Base-by-base conservation (phyloP, 169 alveolate species). In the Theileria orientalis region DNA sequence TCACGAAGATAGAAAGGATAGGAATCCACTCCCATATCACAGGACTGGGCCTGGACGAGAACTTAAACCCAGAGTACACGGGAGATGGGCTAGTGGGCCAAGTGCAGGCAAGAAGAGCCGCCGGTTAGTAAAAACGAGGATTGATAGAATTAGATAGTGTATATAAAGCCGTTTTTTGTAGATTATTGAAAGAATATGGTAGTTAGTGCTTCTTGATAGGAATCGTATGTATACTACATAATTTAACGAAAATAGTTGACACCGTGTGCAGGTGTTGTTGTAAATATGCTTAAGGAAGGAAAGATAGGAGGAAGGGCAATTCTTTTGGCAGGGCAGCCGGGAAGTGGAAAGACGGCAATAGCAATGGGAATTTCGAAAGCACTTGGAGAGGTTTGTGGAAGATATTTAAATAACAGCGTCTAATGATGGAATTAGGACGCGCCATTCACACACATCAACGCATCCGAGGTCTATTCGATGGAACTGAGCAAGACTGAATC, bases 311-410 rank as follows among this genome's bases (percentile, higher is more conserved):
- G 99, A 49, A 93, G 99, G 76, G 99, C 99, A 41, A 94, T 98
- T 51, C 92, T 98, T 46, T 91, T 98, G 52, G 99, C 98, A 8
- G 99, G 99, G 1, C 98, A 96, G 78, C 99, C 99, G 62, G 99
- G 99, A 14, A 95, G 97, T 30, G 99, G 99, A 47, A 97, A 97
- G 82, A 97, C 99, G 42, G 99, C 99, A 25, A 94, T 97, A 37
- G 99, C 99, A 21, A 96, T 97, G 98, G 99, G 98, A 64, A 95
- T 98, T 87, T 98, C 99, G 16, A 97, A 97, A 88, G 97, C 98
- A 21, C 86, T 95, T 19, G 99, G 99, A 33, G 96, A 91, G 29
- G 95, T 86, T 62, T 3, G 86, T 60, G n/a, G n/a, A 29, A 11
- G n/a, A 14, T 16, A 8, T 9, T 27, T 3, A 13, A n/a, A 11